Evolutionary conservation across 148 eudicot genomes (phyloP).

Genomic region (Cornus florida): DNA sequence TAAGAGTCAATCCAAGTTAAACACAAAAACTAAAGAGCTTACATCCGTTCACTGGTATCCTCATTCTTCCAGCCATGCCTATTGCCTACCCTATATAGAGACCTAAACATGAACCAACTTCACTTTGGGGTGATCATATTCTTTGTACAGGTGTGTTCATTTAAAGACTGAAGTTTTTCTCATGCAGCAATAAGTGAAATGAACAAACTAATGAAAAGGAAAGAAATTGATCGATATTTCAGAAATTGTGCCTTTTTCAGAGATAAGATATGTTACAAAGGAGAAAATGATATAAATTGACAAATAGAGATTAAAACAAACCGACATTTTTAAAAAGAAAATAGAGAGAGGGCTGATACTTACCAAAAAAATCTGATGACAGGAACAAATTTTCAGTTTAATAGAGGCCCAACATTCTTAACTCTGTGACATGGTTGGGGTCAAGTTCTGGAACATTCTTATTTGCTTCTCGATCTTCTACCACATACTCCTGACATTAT

Average conservation of each 20-base stretch:
- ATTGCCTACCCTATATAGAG: background rate
- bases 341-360: background rate
- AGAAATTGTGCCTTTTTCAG: background rate
- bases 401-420: conserved; percentile 91
- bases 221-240: background rate
- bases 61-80: background rate
- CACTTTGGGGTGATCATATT: background rate
- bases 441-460: conserved; percentile 79
- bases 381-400: conserved; percentile 25
- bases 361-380: conserved; percentile 8
- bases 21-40: background rate
- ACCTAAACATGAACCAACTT: background rate
- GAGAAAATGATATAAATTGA: background rate
- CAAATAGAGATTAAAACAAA: background rate
- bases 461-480: conserved; percentile 78
- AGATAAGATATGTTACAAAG: background rate
- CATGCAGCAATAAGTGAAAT: background rate
- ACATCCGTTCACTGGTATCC: background rate
- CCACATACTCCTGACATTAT: conserved; percentile 70
- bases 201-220: background rate
- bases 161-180: background rate
- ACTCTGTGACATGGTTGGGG: conserved; percentile 77
- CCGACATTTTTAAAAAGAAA: background rate
- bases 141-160: background rate
- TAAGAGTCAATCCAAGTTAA: background rate